These are phyloP conservation scores for Candida smagusa DNA, from an alignment of 1,139 yeast genomes.

Conservation along the genomic window DNA sequence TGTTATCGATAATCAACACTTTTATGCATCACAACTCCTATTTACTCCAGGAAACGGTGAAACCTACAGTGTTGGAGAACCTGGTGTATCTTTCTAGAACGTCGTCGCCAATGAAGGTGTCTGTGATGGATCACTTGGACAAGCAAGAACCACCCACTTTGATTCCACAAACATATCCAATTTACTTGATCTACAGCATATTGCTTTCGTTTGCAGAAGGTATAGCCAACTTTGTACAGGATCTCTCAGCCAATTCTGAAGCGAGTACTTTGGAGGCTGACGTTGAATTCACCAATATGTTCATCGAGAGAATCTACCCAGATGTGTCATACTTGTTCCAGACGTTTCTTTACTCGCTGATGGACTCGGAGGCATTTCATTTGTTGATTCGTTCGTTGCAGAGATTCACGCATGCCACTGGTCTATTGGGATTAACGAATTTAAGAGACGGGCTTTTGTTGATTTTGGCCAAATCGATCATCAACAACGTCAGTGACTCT, in stretches of 20 bases:
- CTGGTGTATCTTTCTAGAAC: constrained; percentile 21
- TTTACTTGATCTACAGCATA: constrained; percentile 56
- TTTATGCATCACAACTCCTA: constrained; percentile 25
- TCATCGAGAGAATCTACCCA: constrained; percentile 44
- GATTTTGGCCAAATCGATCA: constrained; percentile 55
- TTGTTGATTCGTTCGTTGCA: constrained; percentile 68
- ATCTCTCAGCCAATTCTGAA: constrained; percentile 28
- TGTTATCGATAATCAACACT: constrained; percentile 46
- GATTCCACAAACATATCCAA: constrained; percentile 60
- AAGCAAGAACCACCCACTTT: constrained; percentile 65
- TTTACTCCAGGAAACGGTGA: constrained; percentile 35
- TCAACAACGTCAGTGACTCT: constrained; percentile 33
- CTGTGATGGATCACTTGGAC: constrained; percentile 73
- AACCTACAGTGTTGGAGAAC: constrained; percentile 16
- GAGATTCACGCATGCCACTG: constrained; percentile 77
- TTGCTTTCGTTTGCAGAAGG: constrained; percentile 65
- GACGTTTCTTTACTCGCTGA: constrained; percentile 56
- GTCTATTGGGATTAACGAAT: constrained; percentile 55
- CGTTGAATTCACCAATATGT: constrained; percentile 36
- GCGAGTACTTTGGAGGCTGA: constrained; percentile 29
- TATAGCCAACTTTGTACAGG: constrained; percentile 53
- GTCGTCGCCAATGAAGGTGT: constrained; percentile 41
- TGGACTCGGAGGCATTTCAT: constrained; percentile 69
- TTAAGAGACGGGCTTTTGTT: constrained; percentile 61
- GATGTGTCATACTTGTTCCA: constrained; percentile 47